Evolutionary conservation across 2,329 filamentous ascomycete species (phyloP).

Genomic region (Cryphonectria naterciae): DNA sequence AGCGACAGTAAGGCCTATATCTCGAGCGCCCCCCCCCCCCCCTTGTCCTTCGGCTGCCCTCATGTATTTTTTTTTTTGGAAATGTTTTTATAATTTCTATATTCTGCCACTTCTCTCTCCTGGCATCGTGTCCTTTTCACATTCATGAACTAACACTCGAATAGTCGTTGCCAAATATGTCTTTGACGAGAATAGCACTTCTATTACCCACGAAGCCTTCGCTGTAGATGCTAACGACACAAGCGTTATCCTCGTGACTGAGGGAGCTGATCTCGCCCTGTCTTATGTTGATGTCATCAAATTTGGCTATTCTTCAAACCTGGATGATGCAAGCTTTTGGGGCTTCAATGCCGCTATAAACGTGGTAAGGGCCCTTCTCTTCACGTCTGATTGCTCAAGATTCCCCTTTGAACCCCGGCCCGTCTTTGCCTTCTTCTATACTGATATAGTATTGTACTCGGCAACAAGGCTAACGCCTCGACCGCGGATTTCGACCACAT

Average conservation of each 20-base stretch:
- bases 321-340: conserved; percentile 31
- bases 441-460: background rate
- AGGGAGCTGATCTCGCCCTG: conserved; percentile 32
- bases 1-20: background rate
- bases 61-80: too few relatives aligned
- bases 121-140: background rate
- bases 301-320: conserved; percentile 37
- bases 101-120: background rate
- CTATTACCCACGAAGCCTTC: background rate
- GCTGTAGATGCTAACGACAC: conserved; percentile 30
- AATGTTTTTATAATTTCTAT: background rate
- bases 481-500: conserved; percentile 31
- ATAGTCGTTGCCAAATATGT: background rate
- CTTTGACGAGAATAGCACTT: background rate
- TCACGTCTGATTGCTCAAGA: conserved; percentile 30
- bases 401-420: background rate
- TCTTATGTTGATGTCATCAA: conserved; percentile 37
- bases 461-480: background rate
- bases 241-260: conserved; percentile 30
- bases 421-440: background rate
- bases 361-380: conserved; percentile 33
- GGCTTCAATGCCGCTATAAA: conserved; percentile 39
- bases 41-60: background rate
- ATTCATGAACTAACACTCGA: background rate
- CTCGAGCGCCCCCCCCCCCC: background rate